Evolutionary conservation across 148 eudicot genomes (phyloP), one percentile per base, ranked within the genome.

Genomic region (Rhododendron molle): DNA sequence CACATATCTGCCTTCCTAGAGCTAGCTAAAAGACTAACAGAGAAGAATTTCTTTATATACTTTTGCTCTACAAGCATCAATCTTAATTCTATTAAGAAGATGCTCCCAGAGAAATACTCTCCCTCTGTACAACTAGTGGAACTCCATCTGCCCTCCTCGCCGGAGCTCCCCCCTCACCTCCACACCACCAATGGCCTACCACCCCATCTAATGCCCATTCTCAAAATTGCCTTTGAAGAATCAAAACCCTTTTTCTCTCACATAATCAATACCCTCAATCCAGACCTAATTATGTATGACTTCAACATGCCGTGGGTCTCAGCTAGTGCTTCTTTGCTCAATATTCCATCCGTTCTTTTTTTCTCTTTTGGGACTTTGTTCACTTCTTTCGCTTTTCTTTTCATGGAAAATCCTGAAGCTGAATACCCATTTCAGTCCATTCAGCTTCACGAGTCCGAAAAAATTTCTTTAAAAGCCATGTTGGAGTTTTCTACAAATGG

Each of bases 181-280:
- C 90, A 88, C 69, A 88, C 90, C 77, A 88, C 90, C 85, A 86
- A 88, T 76, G 86, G 90, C 78, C 86, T 88, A 52, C 90, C 90
- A 34, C 79, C 77, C 5, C 86, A 84, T 28, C 88, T 86, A 80
- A 88, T 86, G 88, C 72, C 78, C 20, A 46, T 32, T 50, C 86
- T 86, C 20, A 88, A 88, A 76, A n/a, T 3, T 14, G 85, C 88
- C 49, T 83, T 88, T 3, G 82, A 88, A 14, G 40, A 78, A 81
- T 44, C 90, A 23, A 43, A 34, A 5, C 83, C 90, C 4, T 15
- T n/a, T 14, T 86, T 88, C 43, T 15, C 54, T 4, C n/a, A 10
- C 3, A 11, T 58, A 21, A 15, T 81, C 13, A 67, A 38, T 38
- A 7, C 72, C 72, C 12, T 58, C 43, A 87, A 85, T 7, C 89